Base-by-base conservation (phyloP, 805 yeast species). In the Hagleromyces aurorensis region DNA sequence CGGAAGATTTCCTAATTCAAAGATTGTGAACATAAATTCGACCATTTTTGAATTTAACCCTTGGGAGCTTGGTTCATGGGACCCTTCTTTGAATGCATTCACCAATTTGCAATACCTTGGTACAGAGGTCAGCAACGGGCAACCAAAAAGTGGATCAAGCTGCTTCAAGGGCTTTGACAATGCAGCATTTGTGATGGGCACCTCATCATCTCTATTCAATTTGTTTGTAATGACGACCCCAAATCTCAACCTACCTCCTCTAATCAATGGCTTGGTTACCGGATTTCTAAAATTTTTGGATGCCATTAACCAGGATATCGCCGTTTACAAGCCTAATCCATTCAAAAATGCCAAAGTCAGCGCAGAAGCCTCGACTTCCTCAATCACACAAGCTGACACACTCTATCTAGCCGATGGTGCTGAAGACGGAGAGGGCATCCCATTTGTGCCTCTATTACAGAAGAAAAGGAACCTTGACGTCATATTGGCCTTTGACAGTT, bases 31-130 rank as follows among this genome's bases (percentile, higher is more conserved):
- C 36, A 48, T 55, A 19, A 82, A 80, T 60, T 75, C 89, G 4
- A 79, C 91, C 1, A 69, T 63, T 31, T 69, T 72, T 37, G 68
- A 71, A 37, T 47, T 69, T 38, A 64, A 62, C 25, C 84, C 87
- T 9, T 73, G 57, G 43, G 78, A 75, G 45, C 52, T 82, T 39
- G 93, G 94, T 7, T 72, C 86, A 3, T 82, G 87, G 89, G 94
- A 82, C 47, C 78, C 82, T 10, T 61, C 76, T 0, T 54, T 78
- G 31, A 60, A 65, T 32, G 56, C 77, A 2, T 84, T 85, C 3
- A n/a, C n/a, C n/a, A n/a, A n/a, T n/a, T n/a, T n/a, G n/a, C n/a
- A n/a, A n/a, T n/a, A n/a, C n/a, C n/a, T n/a, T n/a, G n/a, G n/a
- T n/a, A n/a, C n/a, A n/a, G n/a, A n/a, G n/a, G n/a, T n/a, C n/a